phyloP scores from a whole-genome alignment of 2,329 filamentous ascomycete genomes.

The Periconia digitata region DNA sequence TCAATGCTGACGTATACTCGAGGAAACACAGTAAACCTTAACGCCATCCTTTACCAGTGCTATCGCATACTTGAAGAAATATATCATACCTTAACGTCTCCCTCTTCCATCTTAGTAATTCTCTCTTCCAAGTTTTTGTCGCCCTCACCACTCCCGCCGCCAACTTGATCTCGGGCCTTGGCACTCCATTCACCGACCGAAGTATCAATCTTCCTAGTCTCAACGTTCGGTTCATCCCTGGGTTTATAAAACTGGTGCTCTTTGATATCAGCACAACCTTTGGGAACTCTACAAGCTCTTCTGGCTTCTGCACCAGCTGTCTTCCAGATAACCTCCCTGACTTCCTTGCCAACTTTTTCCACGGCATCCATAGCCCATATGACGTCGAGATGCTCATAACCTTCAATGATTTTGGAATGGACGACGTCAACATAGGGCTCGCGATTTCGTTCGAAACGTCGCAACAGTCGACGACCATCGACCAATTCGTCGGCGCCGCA shows the following conservation, averaged over 20 bases:
- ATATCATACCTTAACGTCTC: background rate
- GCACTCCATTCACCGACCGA: constrained; percentile 36
- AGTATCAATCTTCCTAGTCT: constrained; percentile 25
- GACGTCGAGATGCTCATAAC: constrained; percentile 88
- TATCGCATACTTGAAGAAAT: background rate
- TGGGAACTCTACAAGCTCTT: constrained; percentile 63
- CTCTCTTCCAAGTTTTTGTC: constrained; percentile 16
- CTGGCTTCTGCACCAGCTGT: constrained; percentile 63
- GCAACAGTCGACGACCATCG: constrained; percentile 73
- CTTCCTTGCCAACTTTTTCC: constrained; percentile 78
- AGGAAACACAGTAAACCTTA: background rate
- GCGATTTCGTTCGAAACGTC: constrained; percentile 71
- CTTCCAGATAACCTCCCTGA: constrained; percentile 82
- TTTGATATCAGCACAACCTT: constrained; percentile 58
- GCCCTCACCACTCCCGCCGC: constrained; percentile 30
- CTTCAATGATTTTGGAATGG: constrained; percentile 78
- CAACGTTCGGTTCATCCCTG: constrained; percentile 13
- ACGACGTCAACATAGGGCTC: constrained; percentile 83
- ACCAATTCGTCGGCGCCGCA: constrained; percentile 82
- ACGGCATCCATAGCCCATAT: constrained; percentile 91
- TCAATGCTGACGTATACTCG: background rate
- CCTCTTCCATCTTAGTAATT: constrained; percentile 10
- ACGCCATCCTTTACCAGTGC: too few species aligned
- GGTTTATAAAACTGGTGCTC: constrained; percentile 25
- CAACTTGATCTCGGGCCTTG: constrained; percentile 28